These are phyloP conservation scores for Hypomontagnella monticulosa DNA, from an alignment of 495 filamentous ascomycete genomes.

Conservation along the genomic window DNA sequence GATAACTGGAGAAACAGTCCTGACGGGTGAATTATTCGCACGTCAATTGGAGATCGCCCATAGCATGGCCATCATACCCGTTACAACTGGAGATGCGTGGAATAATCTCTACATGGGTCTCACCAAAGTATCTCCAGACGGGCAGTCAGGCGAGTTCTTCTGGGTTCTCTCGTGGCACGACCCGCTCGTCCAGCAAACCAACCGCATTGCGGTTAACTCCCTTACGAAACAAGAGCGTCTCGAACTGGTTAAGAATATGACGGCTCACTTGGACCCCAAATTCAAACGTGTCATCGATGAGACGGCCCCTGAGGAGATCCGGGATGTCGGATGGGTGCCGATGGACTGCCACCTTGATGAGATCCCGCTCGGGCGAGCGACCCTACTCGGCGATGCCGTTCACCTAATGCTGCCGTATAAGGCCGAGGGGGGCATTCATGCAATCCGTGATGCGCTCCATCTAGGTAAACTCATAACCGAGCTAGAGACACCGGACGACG, in stretches of 20 bases:
- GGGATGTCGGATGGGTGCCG: slow-evolving; percentile 33
- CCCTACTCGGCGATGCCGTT: slow-evolving; percentile 61
- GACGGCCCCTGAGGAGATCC: slow-evolving; percentile 30
- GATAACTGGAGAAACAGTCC: slow-evolving; percentile 40
- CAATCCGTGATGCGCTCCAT: slow-evolving; percentile 37
- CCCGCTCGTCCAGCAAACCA: slow-evolving; percentile 31
- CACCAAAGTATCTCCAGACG: slow-evolving; percentile 32
- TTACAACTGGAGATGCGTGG: slow-evolving; percentile 31
- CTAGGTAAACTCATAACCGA: slow-evolving; percentile 26
- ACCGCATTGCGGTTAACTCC: slow-evolving; percentile 20
- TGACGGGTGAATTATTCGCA: slow-evolving; percentile 35
- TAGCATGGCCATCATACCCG: slow-evolving; percentile 37
- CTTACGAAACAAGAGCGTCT: slow-evolving; percentile 28
- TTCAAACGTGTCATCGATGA: slow-evolving; percentile 37
- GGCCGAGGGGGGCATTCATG: slow-evolving; percentile 36
- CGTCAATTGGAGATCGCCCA: slow-evolving; percentile 45
- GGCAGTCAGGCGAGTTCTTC: slow-evolving; percentile 42
- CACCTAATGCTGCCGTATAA: slow-evolving; percentile 66
- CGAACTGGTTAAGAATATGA: slow-evolving; percentile 35
- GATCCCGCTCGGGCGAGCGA: slow-evolving; percentile 49
- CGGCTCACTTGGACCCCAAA: slow-evolving; percentile 31
- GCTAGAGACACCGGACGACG: slow-evolving; percentile 29
- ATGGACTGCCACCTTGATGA: slow-evolving; percentile 40
- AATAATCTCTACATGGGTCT: slow-evolving; percentile 40
- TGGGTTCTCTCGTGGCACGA: slow-evolving; percentile 41